These are phyloP conservation scores for Calocybe indica DNA, from an alignment of 768 basidiomycete species.

Conservation along the genomic window DNA sequence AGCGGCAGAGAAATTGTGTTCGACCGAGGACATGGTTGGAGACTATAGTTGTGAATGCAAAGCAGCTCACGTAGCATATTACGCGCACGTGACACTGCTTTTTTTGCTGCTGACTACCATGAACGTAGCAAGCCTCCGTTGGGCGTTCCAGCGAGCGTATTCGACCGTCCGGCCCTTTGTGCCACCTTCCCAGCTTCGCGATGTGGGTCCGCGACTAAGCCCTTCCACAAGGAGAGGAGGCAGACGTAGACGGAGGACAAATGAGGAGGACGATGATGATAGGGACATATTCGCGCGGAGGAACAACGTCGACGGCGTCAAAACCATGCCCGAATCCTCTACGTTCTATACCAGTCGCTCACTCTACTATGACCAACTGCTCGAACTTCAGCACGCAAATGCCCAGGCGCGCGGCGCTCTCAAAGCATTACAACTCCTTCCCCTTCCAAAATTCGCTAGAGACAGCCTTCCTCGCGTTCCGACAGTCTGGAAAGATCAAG, in stretches of 20 bases:
- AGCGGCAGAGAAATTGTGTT: constrained; percentile 90
- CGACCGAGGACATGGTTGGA: constrained; percentile 26
- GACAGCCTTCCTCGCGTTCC: constrained; percentile 50
- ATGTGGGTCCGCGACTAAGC: constrained; percentile 6
- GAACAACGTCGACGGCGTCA: constrained; percentile 5
- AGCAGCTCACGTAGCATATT: constrained; percentile 4
- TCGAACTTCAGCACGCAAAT: constrained; percentile 60
- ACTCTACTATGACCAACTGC: constrained; percentile 67
- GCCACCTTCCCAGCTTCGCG: constrained; percentile 25
- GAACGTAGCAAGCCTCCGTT: constrained; percentile 20
- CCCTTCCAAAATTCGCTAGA: constrained; percentile 69
- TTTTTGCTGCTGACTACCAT: constrained; percentile 10
- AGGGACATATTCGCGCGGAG: constrained; percentile 5
- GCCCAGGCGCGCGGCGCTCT: constrained; percentile 52
- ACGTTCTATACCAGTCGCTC: constrained; percentile 83
- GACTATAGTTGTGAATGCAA: no score
- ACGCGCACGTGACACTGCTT: constrained; percentile 17
- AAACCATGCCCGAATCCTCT: constrained; percentile 52
- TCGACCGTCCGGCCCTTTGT: constrained; percentile 23
- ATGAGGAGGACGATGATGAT: constrained; percentile 9
- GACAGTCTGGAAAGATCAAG: constrained; percentile 64
- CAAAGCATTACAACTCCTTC: constrained; percentile 61
- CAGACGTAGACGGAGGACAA: constrained; percentile 12
- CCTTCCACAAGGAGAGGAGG: constrained; percentile 4
- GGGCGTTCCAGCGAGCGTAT: constrained; percentile 16